Evolutionary conservation across 176 grass and related monocot species (phyloP).

Genomic region (Secale cereale): DNA sequence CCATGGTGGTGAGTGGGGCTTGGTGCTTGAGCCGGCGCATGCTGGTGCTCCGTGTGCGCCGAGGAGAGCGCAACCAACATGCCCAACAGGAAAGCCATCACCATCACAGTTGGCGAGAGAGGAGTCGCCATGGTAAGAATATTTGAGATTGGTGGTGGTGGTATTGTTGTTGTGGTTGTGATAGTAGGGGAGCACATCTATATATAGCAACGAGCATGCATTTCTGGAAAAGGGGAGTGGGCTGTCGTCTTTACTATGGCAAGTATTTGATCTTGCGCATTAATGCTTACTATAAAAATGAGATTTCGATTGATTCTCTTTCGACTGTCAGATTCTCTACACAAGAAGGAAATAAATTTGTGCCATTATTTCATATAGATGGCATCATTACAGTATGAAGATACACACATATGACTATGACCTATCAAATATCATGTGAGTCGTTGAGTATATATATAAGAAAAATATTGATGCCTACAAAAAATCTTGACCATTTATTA

Average conservation of each 20-base stretch:
- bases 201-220: background rate
- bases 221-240: background rate
- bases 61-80: background rate
- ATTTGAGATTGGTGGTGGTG: background rate
- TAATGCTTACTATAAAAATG: background rate
- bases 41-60: background rate
- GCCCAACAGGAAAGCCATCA: constrained; percentile 8
- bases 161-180: background rate
- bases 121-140: constrained; percentile 8
- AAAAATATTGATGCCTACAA: background rate
- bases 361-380: background rate
- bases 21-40: background rate
- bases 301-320: constrained; percentile 4
- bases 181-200: background rate
- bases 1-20: background rate
- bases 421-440: background rate
- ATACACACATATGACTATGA: background rate
- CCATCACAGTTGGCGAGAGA: background rate
- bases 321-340: background rate
- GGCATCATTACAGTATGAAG: background rate
- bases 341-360: background rate
- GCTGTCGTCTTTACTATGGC: background rate
- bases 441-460: background rate
- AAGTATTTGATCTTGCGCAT: background rate
- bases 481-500: background rate